A percentile compares a stretch with the other conserved stretches of the same genome.
Conservation (phyloP, 805 yeast genomes). For the Zygosaccharomyces lentus region DNA sequence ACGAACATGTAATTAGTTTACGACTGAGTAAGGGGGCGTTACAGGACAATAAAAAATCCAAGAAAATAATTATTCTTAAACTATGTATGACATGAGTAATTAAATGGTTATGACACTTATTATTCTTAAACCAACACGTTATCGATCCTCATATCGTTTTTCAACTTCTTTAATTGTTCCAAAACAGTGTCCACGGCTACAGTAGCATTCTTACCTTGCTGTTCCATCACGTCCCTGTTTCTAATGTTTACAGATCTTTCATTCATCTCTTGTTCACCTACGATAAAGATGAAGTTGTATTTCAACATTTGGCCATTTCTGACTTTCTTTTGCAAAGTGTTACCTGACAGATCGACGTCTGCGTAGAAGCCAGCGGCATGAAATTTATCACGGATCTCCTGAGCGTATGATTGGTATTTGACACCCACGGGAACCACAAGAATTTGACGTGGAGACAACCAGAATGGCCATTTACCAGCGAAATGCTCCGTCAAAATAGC, state of each 20-base stretch:
- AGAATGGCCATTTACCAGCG: constrained; percentile 99
- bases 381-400: constrained; percentile 63
- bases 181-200: constrained; percentile 69
- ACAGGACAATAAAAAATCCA: neutral
- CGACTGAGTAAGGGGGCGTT: neutral
- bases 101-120: neutral
- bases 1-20: neutral
- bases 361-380: constrained; percentile 79
- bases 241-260: constrained; percentile 85
- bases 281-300: constrained; percentile 93
- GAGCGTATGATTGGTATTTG: constrained; percentile 86
- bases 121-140: constrained; percentile 41
- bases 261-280: constrained; percentile 89
- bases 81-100: neutral
- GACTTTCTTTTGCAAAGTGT: constrained; percentile 96
- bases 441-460: constrained; percentile 99
- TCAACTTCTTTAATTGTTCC: constrained; percentile 60
- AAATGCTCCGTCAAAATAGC: constrained; percentile 97
- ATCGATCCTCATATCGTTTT: constrained; percentile 69
- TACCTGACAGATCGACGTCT: constrained; percentile 90
- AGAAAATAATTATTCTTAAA: neutral
- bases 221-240: constrained; percentile 89
- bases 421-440: constrained; percentile 96
- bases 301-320: constrained; percentile 93
- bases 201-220: constrained; percentile 89